Evolutionary conservation across 2,329 filamentous ascomycete genomes (phyloP).

Genomic region (Monilinia fructicola): DNA sequence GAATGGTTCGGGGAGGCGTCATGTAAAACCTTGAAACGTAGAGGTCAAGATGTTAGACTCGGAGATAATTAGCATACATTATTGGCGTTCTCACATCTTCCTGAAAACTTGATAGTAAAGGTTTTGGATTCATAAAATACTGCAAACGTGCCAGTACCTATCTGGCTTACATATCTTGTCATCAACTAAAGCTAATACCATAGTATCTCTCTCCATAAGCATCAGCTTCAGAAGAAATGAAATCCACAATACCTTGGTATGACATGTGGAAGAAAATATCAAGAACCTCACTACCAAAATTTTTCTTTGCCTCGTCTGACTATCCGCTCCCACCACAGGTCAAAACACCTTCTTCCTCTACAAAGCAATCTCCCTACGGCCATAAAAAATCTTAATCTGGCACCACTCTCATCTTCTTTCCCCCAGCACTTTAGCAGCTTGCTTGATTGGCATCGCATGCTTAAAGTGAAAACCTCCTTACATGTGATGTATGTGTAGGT

Average conservation of each 20-base stretch:
- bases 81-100: neutral
- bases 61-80: neutral
- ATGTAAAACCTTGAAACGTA: neutral
- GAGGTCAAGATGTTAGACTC: neutral
- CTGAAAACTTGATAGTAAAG: neutral
- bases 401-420: constrained; percentile 20
- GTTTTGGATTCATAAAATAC: constrained; percentile 13
- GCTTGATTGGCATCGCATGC: constrained; percentile 14
- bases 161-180: constrained; percentile 1
- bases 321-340: neutral
- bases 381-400: constrained; percentile 21
- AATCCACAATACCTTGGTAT: neutral
- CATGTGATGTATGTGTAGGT: constrained; percentile 18
- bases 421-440: constrained; percentile 9
- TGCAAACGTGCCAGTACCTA: constrained; percentile 15
- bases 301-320: constrained; percentile 2
- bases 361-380: constrained; percentile 17
- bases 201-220: neutral
- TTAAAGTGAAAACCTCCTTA: constrained; percentile 15
- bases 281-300: constrained; percentile 14
- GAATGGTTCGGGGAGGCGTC: neutral
- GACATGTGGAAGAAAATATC: neutral
- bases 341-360: constrained; percentile 12
- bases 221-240: neutral
- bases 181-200: neutral